Conservation (phyloP, 2,329 filamentous ascomycete species). For the Claviceps maximensis region DNA sequence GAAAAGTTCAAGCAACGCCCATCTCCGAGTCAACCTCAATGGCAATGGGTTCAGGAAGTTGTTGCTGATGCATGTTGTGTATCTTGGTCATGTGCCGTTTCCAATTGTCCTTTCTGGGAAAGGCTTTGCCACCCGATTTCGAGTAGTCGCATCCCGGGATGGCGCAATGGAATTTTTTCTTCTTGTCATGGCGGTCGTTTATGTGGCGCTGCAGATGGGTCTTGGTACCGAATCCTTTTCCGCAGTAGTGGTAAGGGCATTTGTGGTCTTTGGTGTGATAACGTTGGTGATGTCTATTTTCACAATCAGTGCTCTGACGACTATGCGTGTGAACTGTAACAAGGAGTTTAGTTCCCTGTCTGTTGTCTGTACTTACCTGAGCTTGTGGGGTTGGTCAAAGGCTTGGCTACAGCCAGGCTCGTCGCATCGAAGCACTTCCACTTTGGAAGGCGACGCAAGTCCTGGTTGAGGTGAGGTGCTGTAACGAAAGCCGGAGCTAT, state of each 20-base stretch:
- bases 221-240: conserved; percentile 46
- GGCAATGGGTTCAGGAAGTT: conserved; percentile 29
- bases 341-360: conserved; percentile 8
- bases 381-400: conserved; percentile 46
- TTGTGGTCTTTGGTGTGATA: conserved; percentile 49
- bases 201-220: conserved; percentile 49
- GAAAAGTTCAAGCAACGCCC: conserved; percentile 7
- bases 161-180: conserved; percentile 45
- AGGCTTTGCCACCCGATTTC: conserved; percentile 41
- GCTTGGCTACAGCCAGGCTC: conserved; percentile 25
- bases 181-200: conserved; percentile 48
- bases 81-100: conserved; percentile 49
- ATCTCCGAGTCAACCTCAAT: conserved; percentile 27
- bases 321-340: too few relatives aligned
- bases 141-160: conserved; percentile 42
- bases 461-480: conserved; percentile 22
- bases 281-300: conserved; percentile 41
- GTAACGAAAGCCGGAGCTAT: conserved; percentile 23
- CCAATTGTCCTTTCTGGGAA: conserved; percentile 51
- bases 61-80: conserved; percentile 30
- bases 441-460: conserved; percentile 15
- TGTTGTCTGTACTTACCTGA: conserved; percentile 30
- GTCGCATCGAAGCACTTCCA: conserved; percentile 20
- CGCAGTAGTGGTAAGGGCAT: conserved; percentile 37
- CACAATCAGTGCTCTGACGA: conserved; percentile 2